Percentiles rank a stretch among this genome's conserved stretches.
Conservation (phyloP, 2,329 filamentous ascomycete genomes). For the Berkeleyomyces rouxiae region DNA sequence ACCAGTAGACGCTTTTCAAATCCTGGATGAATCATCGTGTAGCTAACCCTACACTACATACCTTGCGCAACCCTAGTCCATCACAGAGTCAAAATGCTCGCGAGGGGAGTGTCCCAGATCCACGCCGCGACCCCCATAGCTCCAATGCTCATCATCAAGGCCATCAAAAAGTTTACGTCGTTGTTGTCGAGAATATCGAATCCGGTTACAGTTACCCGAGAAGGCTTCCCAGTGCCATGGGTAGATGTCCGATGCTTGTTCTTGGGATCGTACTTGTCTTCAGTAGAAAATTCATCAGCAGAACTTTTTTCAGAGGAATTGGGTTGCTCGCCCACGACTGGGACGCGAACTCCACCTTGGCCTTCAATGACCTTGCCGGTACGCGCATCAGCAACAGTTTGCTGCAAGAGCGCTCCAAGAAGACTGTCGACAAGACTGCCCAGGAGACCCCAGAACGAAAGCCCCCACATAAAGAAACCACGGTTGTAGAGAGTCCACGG, state of each 20-base stretch:
- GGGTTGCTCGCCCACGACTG: constrained; percentile 26
- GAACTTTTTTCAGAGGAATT: constrained; percentile 12
- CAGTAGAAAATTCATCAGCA: constrained; percentile 23
- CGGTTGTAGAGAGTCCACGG: constrained; percentile 34
- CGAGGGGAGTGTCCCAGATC: constrained; percentile 41
- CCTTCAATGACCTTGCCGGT: constrained; percentile 84
- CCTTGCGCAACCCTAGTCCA: neutral
- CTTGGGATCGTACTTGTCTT: constrained; percentile 30
- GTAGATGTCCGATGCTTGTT: constrained; percentile 34
- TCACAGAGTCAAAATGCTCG: constrained; percentile 24
- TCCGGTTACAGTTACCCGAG: constrained; percentile 47
- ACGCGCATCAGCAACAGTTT: constrained; percentile 67
- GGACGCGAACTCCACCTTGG: constrained; percentile 48
- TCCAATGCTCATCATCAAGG: constrained; percentile 58
- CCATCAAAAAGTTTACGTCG: constrained; percentile 88
- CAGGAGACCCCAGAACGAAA: constrained; percentile 57
- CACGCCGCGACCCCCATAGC: constrained; percentile 51
- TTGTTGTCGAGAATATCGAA: constrained; percentile 82
- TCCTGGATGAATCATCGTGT: neutral
- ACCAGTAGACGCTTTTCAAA: neutral
- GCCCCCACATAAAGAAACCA: constrained; percentile 31
- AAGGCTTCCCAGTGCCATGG: constrained; percentile 40
- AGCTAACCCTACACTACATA: neutral
- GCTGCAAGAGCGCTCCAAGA: constrained; percentile 70
- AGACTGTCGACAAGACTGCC: constrained; percentile 80